These are phyloP conservation scores for Cadophora luteo-olivacea DNA, from an alignment of 2,329 filamentous ascomycete genomes.

Conservation along the genomic window DNA sequence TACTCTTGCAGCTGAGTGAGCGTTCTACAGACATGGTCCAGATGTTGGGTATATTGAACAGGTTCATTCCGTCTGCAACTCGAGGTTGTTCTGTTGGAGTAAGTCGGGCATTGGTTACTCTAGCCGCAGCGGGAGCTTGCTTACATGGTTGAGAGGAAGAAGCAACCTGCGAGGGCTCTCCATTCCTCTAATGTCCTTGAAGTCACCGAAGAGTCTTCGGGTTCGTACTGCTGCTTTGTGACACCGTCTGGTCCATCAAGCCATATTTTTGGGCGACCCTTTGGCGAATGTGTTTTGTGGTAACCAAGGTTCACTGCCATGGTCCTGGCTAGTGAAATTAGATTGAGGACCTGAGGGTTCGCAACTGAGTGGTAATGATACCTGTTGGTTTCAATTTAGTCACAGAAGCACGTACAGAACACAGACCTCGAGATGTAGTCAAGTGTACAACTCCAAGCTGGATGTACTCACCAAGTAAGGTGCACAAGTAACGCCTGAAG, in stretches of 20 bases:
- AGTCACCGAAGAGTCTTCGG: conserved; percentile 29
- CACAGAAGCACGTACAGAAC: not conserved
- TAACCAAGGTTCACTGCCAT: conserved; percentile 22
- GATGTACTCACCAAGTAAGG: conserved; percentile 36
- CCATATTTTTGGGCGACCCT: conserved; percentile 11
- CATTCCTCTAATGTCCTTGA: conserved; percentile 34
- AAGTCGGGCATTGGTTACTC: not conserved
- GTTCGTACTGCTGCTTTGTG: conserved; percentile 14
- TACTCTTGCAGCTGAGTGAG: conserved; percentile 31
- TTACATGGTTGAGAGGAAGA: conserved; percentile 27
- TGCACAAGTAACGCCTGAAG: conserved; percentile 42
- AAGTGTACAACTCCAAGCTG: not conserved
- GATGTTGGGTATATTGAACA: conserved; percentile 18
- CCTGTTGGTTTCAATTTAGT: conserved; percentile 7
- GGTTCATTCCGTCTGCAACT: conserved; percentile 22
- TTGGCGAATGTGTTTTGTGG: conserved; percentile 12
- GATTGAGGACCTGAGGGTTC: conserved; percentile 36
- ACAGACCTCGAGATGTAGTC: not conserved
- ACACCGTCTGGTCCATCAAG: conserved; percentile 20
- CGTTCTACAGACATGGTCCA: conserved; percentile 24
- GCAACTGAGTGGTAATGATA: conserved; percentile 33
- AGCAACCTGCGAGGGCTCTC: conserved; percentile 32
- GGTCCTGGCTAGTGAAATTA: conserved; percentile 25
- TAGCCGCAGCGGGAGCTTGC: not conserved
- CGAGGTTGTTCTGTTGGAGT: conserved; percentile 10